Base-by-base conservation (phyloP, 2,329 filamentous ascomycete species). In the Fusarium austroafricanum region DNA sequence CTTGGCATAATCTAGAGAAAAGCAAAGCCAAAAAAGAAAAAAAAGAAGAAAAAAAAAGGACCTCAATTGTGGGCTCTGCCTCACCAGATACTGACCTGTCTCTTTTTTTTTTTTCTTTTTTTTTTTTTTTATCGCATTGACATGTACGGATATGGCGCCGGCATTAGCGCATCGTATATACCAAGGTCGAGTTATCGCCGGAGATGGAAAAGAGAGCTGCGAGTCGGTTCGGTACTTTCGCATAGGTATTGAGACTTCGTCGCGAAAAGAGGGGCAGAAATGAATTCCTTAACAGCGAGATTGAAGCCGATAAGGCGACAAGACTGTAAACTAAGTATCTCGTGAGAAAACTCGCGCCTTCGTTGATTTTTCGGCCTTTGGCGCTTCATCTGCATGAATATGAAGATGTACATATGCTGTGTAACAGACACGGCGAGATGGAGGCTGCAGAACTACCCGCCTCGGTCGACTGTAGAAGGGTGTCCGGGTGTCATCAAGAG, bases 401-500 rank as follows among this genome's bases (percentile, higher is more conserved):
- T 15, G 12, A 35, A 35, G 7, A 20, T 18, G 20, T 43, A 31
- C 50, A n/a, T 33, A 50, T 47, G 40, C 15, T 40, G 65, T 54
- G 55, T 42, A 46, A 68, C 59, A 3, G 4, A 14, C 42, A 20
- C 54, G 59, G 64, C 43, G 59, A 65, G 64, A 60, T 60, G 64
- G 60, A 65, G 60, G 65, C 65, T 68, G 50, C 60, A 65, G 60
- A 10, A 55, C 46, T 67, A 52, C 56, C 60, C 60, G 55, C 60
- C 54, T 68, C 50, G 60, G 65, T 68, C 40, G 62, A 60, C 51
- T 29, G 42, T 21, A 29, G 20, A 28, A 49, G 31, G 29, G 42
- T 49, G 29, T 49, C 11, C 29, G 29, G 29, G 29, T 12, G 29
- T 31, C 29, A 31, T 31, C 29, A 31, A 42, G 10, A 45, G 31